These are phyloP conservation scores for Hymenoscyphus scutula DNA, from an alignment of 2,329 filamentous ascomycete species.

Conservation along the genomic window DNA sequence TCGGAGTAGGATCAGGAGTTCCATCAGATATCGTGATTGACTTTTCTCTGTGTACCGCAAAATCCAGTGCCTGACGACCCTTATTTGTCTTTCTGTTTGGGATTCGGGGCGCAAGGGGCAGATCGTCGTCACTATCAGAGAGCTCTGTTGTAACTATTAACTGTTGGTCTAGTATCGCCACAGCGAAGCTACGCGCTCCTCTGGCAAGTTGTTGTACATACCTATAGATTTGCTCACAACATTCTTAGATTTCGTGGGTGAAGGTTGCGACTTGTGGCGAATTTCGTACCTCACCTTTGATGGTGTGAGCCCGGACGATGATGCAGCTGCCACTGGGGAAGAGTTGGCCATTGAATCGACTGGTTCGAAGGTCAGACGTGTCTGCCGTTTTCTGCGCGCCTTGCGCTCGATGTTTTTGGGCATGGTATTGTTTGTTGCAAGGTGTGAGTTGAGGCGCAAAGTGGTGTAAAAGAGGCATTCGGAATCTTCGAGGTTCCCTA, in stretches of 20 bases:
- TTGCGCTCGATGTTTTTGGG: conserved; percentile 28
- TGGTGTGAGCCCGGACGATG: conserved; percentile 19
- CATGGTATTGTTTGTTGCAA: conserved; percentile 13
- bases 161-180: background rate
- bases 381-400: conserved; percentile 30
- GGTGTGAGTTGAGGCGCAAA: background rate
- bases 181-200: background rate
- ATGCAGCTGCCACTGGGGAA: conserved; percentile 11
- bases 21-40: conserved; percentile 1
- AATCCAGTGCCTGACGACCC: background rate
- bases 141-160: background rate
- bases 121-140: conserved; percentile 5
- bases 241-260: conserved; percentile 11
- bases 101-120: background rate
- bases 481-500: too few species aligned
- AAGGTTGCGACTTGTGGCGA: conserved; percentile 7
- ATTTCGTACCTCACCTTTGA: conserved; percentile 29
- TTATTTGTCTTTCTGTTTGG: conserved; percentile 8
- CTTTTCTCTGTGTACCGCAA: background rate
- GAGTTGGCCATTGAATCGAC: conserved; percentile 15
- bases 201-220: background rate
- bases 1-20: background rate
- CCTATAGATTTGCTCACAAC: background rate
- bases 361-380: conserved; percentile 31
- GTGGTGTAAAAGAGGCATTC: too few species aligned